Percentiles rank a stretch among this genome's conserved stretches.
Conservation (phyloP, 139 green algal species). For the Mychonastes homosphaera region DNA sequence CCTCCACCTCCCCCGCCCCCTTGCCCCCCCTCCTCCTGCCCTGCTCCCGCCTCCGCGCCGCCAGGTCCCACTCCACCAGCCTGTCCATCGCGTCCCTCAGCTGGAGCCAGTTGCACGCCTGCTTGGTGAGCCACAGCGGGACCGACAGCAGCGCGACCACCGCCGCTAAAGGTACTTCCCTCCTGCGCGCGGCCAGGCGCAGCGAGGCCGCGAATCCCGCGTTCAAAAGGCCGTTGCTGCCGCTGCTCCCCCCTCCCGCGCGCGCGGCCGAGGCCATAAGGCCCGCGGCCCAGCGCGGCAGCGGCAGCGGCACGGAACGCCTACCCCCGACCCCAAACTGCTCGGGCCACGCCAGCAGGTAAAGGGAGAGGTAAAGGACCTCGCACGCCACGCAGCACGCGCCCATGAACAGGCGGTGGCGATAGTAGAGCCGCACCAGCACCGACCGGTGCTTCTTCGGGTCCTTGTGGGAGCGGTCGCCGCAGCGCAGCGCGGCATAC, state of each 20-base stretch:
- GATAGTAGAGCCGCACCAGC: conserved; percentile 87
- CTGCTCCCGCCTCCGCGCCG: not conserved
- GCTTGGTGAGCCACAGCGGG: conserved; percentile 55
- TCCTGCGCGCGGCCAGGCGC: conserved; percentile 1
- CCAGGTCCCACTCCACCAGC: conserved; percentile 37
- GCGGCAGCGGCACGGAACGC: conserved; percentile 24
- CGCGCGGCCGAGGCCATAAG: not conserved
- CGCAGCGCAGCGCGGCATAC: conserved; percentile 59
- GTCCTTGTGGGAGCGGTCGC: conserved; percentile 69
- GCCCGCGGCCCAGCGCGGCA: not conserved
- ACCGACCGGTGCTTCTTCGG: conserved; percentile 19
- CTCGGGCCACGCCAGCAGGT: conserved; percentile 19
- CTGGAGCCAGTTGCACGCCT: conserved; percentile 70
- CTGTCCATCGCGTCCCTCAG: conserved; percentile 33
- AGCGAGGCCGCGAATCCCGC: not conserved
- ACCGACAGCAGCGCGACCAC: conserved; percentile 31
- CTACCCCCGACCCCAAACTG: conserved; percentile 26
- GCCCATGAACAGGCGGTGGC: conserved; percentile 87
- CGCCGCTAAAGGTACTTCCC: conserved; percentile 24
- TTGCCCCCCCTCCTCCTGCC: too few relatives aligned
- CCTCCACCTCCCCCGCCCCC: too few relatives aligned
- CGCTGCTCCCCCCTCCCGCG: not conserved
- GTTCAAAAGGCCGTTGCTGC: not conserved
- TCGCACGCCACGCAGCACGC: conserved; percentile 87
- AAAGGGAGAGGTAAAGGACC: conserved; percentile 50